Percentiles rank a stretch among this genome's conserved stretches.
Evolutionary conservation across 164 flowering plant species (phyloP).

Genomic region (Aristolochia californica): DNA sequence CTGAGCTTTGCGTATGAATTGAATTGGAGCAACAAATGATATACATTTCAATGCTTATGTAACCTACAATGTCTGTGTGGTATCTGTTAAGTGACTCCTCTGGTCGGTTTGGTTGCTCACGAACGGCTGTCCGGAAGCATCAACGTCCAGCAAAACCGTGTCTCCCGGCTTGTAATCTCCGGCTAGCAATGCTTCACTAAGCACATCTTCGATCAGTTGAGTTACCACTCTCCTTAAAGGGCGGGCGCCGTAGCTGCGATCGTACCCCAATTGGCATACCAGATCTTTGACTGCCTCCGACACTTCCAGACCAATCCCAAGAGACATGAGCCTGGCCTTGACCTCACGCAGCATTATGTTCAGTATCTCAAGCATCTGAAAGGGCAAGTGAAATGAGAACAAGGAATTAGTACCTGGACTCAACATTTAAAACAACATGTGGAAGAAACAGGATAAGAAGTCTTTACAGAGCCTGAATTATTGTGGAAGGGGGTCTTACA

Average conservation of each 20-base stretch:
- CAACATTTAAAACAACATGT: too few species aligned
- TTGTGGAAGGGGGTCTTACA: too few species aligned
- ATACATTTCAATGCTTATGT: too few species aligned
- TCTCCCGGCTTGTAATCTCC: conserved; percentile 64
- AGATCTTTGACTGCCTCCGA: conserved; percentile 50
- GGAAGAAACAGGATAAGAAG: too few species aligned
- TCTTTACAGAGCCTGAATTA: too few species aligned
- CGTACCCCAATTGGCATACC: conserved; percentile 59
- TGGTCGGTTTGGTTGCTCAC: conserved; percentile 25
- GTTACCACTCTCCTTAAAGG: conserved; percentile 71
- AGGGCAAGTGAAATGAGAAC: neutral
- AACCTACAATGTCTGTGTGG: conserved; percentile 12
- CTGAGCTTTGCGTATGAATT: too few species aligned
- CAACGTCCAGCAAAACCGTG: conserved; percentile 53
- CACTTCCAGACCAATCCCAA: conserved; percentile 60
- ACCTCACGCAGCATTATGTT: conserved; percentile 61
- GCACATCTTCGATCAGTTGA: conserved; percentile 49
- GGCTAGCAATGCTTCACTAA: conserved; percentile 64
- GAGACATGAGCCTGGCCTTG: conserved; percentile 41
- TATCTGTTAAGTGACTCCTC: conserved; percentile 34
- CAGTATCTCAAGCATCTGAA: conserved; percentile 70
- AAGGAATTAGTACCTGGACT: too few species aligned
- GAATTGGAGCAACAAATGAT: too few species aligned
- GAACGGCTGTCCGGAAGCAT: conserved; percentile 56
- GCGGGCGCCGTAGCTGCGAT: conserved; percentile 64